Evolutionary conservation across 2,329 filamentous ascomycete species (phyloP), one percentile per base, ranked within the genome.

Genomic region (Fusarium setosum): DNA sequence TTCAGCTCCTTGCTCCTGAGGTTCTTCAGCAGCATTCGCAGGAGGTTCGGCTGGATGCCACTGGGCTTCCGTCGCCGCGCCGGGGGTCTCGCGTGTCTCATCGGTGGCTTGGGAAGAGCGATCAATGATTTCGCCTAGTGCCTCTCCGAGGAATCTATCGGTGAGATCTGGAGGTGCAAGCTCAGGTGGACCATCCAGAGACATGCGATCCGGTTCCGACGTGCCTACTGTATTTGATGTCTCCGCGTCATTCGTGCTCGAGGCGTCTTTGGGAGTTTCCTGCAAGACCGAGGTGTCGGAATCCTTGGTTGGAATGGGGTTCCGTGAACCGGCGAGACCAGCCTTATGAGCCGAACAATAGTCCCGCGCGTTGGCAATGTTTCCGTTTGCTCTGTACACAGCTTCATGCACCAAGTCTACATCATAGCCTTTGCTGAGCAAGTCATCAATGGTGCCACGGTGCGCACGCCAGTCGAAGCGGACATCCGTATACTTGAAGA

Each of bases 341-440:
- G 84, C 81, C 44, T 77, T 80, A 60, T 92, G 87, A 13, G 89
- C 87, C 56, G 82, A 83, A 73, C 92, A 96, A 75, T 98, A 98
- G 56, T 96, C 92, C 31, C 83, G 81, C 7, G 93, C 89, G 23
- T 82, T 79, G 3, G 80, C 75, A 5, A 78, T 71, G 52, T 86
- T 85, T 56, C 93, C 92, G 72, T 93, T 91, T 71, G 92, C 92
- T 54, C 95, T 89, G 75, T 93, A 97, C 0, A 96, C 80, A 26
- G 92, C 94, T 77, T 98, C 95, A 29, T 86, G 84, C 7, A 86
- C 90, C 51, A 97, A 82, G 12, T 88, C 86, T 40, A 85, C 80
- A 18, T 88, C 82, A 42, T 76, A 77, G 2, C 72, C 74, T 11
- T 71, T 72, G 20, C 68, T 69, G 5, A 75, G 53, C 18, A 82